phyloP scores from a whole-genome alignment of 2,329 filamentous ascomycete species.

The Colletotrichum nymphaeae region DNA sequence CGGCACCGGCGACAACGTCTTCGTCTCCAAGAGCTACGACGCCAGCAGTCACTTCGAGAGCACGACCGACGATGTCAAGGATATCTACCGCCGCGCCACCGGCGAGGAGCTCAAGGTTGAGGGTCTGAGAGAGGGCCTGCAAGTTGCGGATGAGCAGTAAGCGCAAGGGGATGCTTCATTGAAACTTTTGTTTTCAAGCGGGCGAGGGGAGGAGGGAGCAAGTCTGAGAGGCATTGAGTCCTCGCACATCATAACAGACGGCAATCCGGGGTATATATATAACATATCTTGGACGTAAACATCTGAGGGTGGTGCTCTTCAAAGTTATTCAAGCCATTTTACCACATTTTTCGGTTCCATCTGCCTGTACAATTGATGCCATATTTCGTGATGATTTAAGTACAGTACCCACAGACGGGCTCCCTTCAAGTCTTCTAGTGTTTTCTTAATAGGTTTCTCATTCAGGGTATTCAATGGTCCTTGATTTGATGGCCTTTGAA shows the following conservation, averaged over 20 bases:
- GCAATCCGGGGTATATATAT: conserved; percentile 30
- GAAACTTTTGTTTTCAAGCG: neutral
- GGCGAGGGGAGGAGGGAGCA: neutral
- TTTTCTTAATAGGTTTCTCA: conserved; percentile 5
- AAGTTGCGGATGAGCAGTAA: conserved; percentile 75
- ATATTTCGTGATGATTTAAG: neutral
- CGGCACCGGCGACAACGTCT: conserved; percentile 89
- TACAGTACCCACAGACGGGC: neutral
- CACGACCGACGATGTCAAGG: conserved; percentile 87
- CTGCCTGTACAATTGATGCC: neutral
- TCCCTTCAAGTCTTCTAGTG: neutral
- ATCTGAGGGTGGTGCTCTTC: conserved; percentile 27
- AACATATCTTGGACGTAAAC: conserved; percentile 26
- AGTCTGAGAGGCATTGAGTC: conserved; percentile 29
- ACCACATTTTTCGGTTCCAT: neutral
- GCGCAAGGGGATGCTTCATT: neutral
- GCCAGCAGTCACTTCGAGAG: conserved; percentile 98
- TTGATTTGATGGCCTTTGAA: conserved; percentile 7
- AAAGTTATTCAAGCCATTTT: conserved; percentile 25
- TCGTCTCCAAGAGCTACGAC: conserved; percentile 98
- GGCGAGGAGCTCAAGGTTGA: conserved; percentile 91
- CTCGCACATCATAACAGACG: conserved; percentile 26
- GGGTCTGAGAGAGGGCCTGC: conserved; percentile 83
- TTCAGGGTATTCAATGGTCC: conserved; percentile 31
- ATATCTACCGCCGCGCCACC: conserved; percentile 87